Percentiles rank a stretch among this genome's conserved stretches.
Evolutionary conservation across 2,329 filamentous ascomycete species (phyloP).

Genomic region (Dendrostoma leiphaemia): DNA sequence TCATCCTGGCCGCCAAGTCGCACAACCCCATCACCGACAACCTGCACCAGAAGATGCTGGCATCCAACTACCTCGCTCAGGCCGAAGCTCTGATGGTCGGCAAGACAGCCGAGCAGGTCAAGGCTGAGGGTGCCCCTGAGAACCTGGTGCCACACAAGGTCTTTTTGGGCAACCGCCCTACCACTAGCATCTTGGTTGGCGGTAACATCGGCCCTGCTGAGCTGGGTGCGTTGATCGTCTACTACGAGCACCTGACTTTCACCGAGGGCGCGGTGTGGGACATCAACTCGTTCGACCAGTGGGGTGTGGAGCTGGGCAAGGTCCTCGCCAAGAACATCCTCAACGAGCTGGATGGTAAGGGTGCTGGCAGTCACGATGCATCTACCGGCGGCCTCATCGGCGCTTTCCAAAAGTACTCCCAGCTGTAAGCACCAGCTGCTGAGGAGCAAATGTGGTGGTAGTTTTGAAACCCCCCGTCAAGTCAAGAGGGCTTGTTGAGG

Average conservation of each 20-base stretch:
- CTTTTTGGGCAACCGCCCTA: constrained; percentile 96
- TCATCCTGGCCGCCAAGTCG: constrained; percentile 92
- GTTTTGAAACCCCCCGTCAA: background rate
- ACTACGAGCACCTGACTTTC: constrained; percentile 99
- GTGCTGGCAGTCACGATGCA: constrained; percentile 74
- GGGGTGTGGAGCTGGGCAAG: constrained; percentile 98
- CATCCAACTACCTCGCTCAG: constrained; percentile 88
- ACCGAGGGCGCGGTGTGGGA: constrained; percentile 98
- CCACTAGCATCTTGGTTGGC: constrained; percentile 86
- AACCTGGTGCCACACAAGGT: constrained; percentile 96
- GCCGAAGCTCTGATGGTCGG: constrained; percentile 88
- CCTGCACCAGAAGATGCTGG: constrained; percentile 95
- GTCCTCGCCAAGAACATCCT: constrained; percentile 90
- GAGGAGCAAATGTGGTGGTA: background rate
- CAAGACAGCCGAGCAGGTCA: constrained; percentile 78
- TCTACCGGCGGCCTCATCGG: constrained; percentile 88
- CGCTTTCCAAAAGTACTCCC: constrained; percentile 78
- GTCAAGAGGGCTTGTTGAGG: background rate
- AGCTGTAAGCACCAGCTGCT: constrained; percentile 35
- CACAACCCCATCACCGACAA: constrained; percentile 94
- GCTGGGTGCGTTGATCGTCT: constrained; percentile 91
- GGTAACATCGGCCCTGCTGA: constrained; percentile 92
- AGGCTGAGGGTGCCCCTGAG: constrained; percentile 70
- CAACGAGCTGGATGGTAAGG: constrained; percentile 77
- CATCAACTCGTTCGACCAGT: constrained; percentile 99